Evolutionary conservation across 2,329 filamentous ascomycete species (phyloP), one percentile per base, ranked within the genome.

Genomic region (Arthroderma uncinatum): DNA sequence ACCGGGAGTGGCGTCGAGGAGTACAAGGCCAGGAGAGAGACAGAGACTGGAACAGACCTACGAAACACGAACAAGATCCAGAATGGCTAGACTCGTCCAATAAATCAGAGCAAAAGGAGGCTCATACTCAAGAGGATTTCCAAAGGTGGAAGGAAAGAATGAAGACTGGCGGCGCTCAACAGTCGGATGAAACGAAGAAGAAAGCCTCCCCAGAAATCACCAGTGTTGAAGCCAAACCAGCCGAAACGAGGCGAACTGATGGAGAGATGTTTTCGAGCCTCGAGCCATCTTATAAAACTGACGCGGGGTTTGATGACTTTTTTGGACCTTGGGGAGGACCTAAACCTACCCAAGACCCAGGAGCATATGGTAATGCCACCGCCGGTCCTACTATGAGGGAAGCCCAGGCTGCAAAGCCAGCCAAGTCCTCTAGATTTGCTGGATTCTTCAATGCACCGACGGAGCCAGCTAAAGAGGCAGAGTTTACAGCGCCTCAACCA

Each of bases 131-230:
- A 65, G 90, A 94, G 67, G 91, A 96, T 63, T 94, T 96, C 70
- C 86, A 94, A 73, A 88, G 88, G 63, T 96, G 92, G 83, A 95
- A 95, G 79, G 89, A 94, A 64, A 81, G 80, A 62, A 94, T 94
- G 89, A 92, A 87, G 71, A 84, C 83, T 39, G 79, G 82, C 60
- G 79, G 82, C 60, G 82, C 71, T 54, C 61, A 62, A 44, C 57
- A 66, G 37, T 61, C 70, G 3, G 61, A 64, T 8, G 71, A 71
- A 53, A 73, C 78, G 58, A 77, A 77, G 64, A 77, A 73, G 60
- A 73, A 76, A 50, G 40, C 60, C 44, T 28, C 39, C n/a, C 37
- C 44, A 23, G 60, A 62, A 23, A 69, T 59, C 59, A 62, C 63
- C 37, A 68, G 67, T 52, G 12, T 73, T 52, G 68, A 77, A 62